Percentiles rank a stretch among this genome's conserved stretches.
Conservation (phyloP, 306 rosid species). For the Astragalus membranaceus region DNA sequence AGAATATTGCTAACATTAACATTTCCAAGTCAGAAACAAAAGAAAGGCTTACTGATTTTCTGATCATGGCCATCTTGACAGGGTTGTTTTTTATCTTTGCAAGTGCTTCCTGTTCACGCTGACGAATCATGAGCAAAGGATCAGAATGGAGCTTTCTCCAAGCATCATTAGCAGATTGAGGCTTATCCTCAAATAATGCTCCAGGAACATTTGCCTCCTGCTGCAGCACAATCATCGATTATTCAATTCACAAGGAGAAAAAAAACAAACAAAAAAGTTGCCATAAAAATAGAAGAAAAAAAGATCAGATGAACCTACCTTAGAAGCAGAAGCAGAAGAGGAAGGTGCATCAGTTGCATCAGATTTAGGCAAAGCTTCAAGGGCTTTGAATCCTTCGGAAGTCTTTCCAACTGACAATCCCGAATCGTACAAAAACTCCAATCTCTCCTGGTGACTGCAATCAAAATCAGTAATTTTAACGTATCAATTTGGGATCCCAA, state of each 20-base stretch:
- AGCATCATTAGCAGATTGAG: slow-evolving; percentile 86
- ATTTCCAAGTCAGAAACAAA: not conserved
- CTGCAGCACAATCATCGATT: slow-evolving; percentile 21
- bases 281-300: not conserved
- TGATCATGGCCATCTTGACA: slow-evolving; percentile 87
- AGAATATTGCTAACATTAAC: not conserved
- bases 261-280: not conserved
- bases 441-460: slow-evolving; percentile 77
- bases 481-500: not conserved
- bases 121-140: slow-evolving; percentile 90
- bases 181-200: slow-evolving; percentile 85
- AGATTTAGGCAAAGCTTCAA: slow-evolving; percentile 58
- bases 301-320: slow-evolving; percentile 16
- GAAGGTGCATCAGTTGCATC: slow-evolving; percentile 41
- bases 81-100: slow-evolving; percentile 80
- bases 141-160: slow-evolving; percentile 98
- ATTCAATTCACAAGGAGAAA: not conserved
- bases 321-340: slow-evolving; percentile 45
- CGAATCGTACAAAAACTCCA: slow-evolving; percentile 86
- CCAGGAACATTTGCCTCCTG: slow-evolving; percentile 52
- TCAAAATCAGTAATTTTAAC: not conserved
- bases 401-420: slow-evolving; percentile 79
- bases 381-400: slow-evolving; percentile 69
- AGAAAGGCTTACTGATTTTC: slow-evolving; percentile 56
- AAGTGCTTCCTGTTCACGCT: slow-evolving; percentile 87